Evolutionary conservation across 2,329 filamentous ascomycete genomes (phyloP), one percentile per base, ranked within the genome.

Genomic region (Beauveria sp.): DNA sequence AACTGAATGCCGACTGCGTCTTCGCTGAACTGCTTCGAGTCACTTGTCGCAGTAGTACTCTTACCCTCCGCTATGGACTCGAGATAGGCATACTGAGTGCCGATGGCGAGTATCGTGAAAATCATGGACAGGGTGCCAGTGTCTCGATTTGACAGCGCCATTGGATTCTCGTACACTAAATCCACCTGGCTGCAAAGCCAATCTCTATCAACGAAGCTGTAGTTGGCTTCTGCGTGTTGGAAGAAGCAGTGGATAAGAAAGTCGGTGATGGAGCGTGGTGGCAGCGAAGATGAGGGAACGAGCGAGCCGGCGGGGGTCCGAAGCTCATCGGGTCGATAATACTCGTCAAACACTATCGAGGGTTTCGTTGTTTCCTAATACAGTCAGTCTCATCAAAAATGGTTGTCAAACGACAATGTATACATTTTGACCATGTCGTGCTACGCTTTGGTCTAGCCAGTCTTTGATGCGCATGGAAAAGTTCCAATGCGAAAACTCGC

Each of bases 1-100:
- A 85, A 83, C 26, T 79, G 79, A 7, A 83, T 73, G 3, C 82
- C 82, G 1, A 83, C 76, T 26, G 81, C 79, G 60, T 83, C 80
- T 63, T 83, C 80, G 0, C 79, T 80, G 45, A 74, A 74, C 26
- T 60, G 64, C 56, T 68, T 67, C 54, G 58, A 62, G 24, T 68
- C 61, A 22, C 61, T 51, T 57, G 65, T 57, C 6, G 24, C 7
- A 4, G 24, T 24, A 2, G 49, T 22, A 31, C 1, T 9, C 6
- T n/a, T 38, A 9, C 53, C 52, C 40, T 66, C 64, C 8, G 60
- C 61, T 22, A 66, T 34, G 12, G 72, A 70, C 54, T 79, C 77
- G 20, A 82, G 73, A 58, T 81, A 78, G 2, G 78, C 79, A 63
- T 79, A 82, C 62, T 81, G 80, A 0, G 79, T 80, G 18, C 80